Base-by-base conservation (phyloP, 1,284 basidiomycete species). In the Cutaneotrichosporon cavernicola region DNA sequence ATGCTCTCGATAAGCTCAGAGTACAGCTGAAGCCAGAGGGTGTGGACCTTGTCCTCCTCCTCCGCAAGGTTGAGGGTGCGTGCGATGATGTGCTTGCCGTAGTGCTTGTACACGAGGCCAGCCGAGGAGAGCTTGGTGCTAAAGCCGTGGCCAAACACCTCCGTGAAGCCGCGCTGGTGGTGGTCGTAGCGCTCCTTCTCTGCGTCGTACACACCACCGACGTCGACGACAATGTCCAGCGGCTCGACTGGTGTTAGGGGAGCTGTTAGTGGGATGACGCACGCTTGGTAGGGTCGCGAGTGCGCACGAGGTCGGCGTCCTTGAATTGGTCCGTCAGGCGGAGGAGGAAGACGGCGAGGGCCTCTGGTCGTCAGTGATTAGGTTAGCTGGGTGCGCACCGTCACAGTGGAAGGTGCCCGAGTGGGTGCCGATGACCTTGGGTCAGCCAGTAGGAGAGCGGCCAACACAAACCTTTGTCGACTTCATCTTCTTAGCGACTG, bases 81-180 rank as follows among this genome's bases (percentile, higher is more conserved):
- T 4, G 90, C 85, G 64, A 99, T 88, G 70, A 98, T 89, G 70
- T 94, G 88, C 74, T 88, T 86, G 26, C 96, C 97, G 75, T 92
- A 99, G 81, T 99, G 96, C 92, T 97, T 97, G 86, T 95, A 97
- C 31, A 99, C 86, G 63, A 99, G 83, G 16, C 96, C 96, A 4
- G 96, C 96, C 18, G 91, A 94, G 49, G 90, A 92, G 47, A 99
- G 82, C 82, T 99, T 99, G 66, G 91, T 98, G 66, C 75, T 69
- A 78, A 73, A 79, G 26, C 75, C 90, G 70, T 88, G 83, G 6
- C 92, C 95, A 78, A 99, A 97, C 18, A 90, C 86, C 77, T 95
- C 91, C 13, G 85, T 84, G 80, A 99, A 99, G 0, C 90, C 94
- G 56, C 95, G 87, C 80, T 99, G 97, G 76, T 99, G 96, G 77